Evolutionary conservation across 768 basidiomycete species (phyloP).

Genomic region (Psilocybe subaeruginosa): DNA sequence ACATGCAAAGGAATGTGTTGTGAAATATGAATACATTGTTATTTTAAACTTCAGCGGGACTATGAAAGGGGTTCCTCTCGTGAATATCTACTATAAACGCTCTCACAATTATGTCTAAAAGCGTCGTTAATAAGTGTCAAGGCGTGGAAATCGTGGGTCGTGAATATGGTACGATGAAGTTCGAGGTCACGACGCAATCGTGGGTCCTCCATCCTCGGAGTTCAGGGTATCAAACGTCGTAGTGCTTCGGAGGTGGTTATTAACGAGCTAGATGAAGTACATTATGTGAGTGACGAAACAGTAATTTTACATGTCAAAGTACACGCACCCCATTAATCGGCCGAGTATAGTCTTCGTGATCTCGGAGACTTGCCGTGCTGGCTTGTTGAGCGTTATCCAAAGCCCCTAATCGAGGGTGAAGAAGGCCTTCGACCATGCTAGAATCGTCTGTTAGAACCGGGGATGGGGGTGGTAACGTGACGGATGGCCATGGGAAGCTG

Average conservation of each 20-base stretch:
- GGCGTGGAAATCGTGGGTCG: not conserved
- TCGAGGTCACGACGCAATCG: not conserved
- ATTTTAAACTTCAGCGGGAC: not conserved
- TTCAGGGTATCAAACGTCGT: conserved; percentile 29
- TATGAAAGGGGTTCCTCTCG: not conserved
- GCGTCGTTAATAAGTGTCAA: not conserved
- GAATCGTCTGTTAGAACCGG: conserved; percentile 32
- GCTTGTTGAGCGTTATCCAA: conserved; percentile 25
- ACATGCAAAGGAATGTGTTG: not conserved
- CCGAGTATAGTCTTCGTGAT: conserved; percentile 42
- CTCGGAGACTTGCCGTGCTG: conserved; percentile 38
- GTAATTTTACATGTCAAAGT: not conserved
- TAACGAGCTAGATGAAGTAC: conserved; percentile 20
- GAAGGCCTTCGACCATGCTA: conserved; percentile 29
- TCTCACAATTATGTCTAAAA: not conserved
- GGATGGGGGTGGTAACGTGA: conserved; percentile 28
- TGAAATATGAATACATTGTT: conserved; percentile 2
- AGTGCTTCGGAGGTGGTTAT: conserved; percentile 33
- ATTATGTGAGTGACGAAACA: not conserved
- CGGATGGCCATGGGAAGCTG: conserved; percentile 26
- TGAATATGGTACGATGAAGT: not conserved
- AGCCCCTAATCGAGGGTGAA: conserved; percentile 29
- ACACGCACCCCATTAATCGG: conserved; percentile 35
- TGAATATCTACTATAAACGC: not conserved
- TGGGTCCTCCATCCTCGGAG: conserved; percentile 6